Conservation (phyloP, 1,284 basidiomycete genomes). For the Sutorius eximius region DNA sequence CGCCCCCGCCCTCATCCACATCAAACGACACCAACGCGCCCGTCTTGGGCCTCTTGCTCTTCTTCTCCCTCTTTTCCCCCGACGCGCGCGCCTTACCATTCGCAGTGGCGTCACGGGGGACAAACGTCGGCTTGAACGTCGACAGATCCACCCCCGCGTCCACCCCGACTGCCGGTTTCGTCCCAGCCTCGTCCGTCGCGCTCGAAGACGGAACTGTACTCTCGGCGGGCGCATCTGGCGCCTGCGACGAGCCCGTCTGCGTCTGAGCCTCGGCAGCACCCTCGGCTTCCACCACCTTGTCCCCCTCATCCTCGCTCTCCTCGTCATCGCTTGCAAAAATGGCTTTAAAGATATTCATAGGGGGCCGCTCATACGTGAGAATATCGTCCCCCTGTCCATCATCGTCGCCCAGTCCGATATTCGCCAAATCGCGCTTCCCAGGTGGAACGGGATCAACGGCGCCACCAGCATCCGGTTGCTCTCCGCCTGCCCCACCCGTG, state of each 20-base stretch:
- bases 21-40: constrained; percentile 67
- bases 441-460: constrained; percentile 8
- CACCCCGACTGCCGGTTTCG: constrained; percentile 12
- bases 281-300: constrained; percentile 38
- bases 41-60: constrained; percentile 38
- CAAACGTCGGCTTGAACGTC: constrained; percentile 82
- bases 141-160: constrained; percentile 50
- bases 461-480: constrained; percentile 15
- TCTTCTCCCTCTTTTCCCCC: constrained; percentile 45
- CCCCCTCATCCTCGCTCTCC: constrained; percentile 66
- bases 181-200: not conserved
- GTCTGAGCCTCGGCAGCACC: constrained; percentile 12
- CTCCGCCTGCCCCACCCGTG: constrained; percentile 18
- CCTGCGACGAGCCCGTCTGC: not conserved
- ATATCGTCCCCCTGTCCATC: constrained; percentile 84
- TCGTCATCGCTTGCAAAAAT: constrained; percentile 92
- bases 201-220: not conserved
- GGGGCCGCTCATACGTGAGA: constrained; percentile 82
- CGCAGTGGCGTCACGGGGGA: constrained; percentile 50
- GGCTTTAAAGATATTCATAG: constrained; percentile 93
- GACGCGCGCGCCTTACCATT: constrained; percentile 28
- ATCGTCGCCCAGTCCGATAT: constrained; percentile 87
- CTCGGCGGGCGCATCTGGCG: not conserved
- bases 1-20: constrained; percentile 57
- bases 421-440: constrained; percentile 58